These are phyloP conservation scores for Salix exigua DNA, from an alignment of 345 rosid species.

Conservation along the genomic window DNA sequence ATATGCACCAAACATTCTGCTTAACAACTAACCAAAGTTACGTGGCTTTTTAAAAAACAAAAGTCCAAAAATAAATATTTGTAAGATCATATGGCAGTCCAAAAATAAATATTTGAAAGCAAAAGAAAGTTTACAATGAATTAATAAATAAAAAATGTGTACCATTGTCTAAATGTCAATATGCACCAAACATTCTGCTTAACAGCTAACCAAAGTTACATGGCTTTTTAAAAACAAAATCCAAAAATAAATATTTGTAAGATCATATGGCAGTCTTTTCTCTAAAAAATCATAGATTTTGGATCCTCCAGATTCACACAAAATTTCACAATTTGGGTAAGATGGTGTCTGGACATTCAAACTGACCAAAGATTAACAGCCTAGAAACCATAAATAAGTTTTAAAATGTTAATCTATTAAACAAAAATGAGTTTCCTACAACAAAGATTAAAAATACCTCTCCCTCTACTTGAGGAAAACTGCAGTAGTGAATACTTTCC, in stretches of 20 bases:
- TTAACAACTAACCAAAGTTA: neutral
- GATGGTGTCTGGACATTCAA: neutral
- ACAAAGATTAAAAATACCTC: constrained; percentile 40
- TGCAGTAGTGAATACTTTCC: constrained; percentile 87
- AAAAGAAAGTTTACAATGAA: neutral
- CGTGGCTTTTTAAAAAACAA: neutral
- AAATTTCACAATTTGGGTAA: neutral
- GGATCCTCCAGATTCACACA: neutral
- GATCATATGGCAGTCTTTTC: neutral
- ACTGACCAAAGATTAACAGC: neutral
- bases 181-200: neutral
- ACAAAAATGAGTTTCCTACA: neutral
- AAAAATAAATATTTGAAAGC: too few species aligned
- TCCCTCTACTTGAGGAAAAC: constrained; percentile 78
- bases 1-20: neutral
- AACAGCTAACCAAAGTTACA: neutral
- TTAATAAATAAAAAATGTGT: too few species aligned
- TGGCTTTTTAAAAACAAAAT: neutral
- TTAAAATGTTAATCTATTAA: neutral
- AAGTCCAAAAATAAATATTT: neutral
- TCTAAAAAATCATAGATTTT: neutral
- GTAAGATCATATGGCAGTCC: neutral
- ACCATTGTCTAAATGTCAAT: too few species aligned
- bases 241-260: neutral
- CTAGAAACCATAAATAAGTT: neutral